Evolutionary conservation across 106 monocot species (phyloP).

Genomic region (Posidonia australis): DNA sequence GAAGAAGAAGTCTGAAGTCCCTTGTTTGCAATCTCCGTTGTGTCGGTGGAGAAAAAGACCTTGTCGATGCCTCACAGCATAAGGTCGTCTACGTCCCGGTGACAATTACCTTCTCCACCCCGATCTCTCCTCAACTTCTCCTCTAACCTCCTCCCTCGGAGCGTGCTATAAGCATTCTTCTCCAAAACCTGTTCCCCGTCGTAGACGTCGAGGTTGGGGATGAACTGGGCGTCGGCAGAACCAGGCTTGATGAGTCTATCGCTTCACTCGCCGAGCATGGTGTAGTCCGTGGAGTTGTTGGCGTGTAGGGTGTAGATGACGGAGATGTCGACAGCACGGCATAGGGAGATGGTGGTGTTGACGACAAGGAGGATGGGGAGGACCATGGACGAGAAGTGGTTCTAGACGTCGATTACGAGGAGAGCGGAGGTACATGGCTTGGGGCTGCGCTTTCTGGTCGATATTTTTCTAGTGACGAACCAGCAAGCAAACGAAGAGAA

Average conservation of each 20-base stretch:
- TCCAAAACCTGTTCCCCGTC: constrained; percentile 40
- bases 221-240: constrained; percentile 37
- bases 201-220: constrained; percentile 13
- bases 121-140: too few species aligned
- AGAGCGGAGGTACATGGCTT: too few species aligned
- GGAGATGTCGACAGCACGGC: constrained; percentile 42
- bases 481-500: too few species aligned
- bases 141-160: constrained; percentile 52
- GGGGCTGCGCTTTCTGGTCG: too few species aligned
- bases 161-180: constrained; percentile 77
- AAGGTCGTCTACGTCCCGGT: too few species aligned
- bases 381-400: constrained; percentile 46
- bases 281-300: constrained; percentile 32
- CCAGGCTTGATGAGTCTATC: constrained; percentile 40
- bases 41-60: too few species aligned
- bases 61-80: too few species aligned
- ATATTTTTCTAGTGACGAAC: too few species aligned
- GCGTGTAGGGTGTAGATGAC: constrained; percentile 63
- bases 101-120: too few species aligned
- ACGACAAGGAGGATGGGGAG: constrained; percentile 42
- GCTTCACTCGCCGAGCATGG: constrained; percentile 77
- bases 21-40: too few species aligned
- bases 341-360: constrained; percentile 40
- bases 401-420: constrained; percentile 81
- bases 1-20: too few species aligned